These are phyloP conservation scores for Fusarium zealandicum DNA, from an alignment of 2,329 filamentous ascomycete species.

Conservation along the genomic window DNA sequence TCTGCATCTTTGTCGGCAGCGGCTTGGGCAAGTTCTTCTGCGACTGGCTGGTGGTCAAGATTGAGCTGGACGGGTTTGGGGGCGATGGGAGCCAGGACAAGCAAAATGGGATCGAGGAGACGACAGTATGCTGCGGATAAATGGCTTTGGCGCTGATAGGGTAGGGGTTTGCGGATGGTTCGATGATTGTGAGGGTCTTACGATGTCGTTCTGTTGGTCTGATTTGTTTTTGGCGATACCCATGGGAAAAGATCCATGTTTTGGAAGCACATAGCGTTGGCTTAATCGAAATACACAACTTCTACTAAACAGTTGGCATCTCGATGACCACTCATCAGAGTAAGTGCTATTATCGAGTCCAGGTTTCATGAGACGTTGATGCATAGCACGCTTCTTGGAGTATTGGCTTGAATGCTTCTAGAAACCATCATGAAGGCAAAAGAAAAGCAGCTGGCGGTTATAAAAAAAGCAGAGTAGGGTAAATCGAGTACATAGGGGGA, in stretches of 20 bases:
- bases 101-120: constrained; percentile 51
- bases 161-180: neutral
- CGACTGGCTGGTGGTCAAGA: constrained; percentile 58
- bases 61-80: constrained; percentile 45
- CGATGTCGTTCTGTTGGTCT: neutral
- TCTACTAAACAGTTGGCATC: neutral
- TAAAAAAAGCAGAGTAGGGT: too few species aligned
- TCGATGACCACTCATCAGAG: too few species aligned
- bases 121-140: constrained; percentile 56
- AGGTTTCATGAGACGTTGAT: too few species aligned
- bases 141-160: too few species aligned
- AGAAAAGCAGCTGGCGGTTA: too few species aligned
- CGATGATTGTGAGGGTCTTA: neutral
- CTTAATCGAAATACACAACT: neutral
- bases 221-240: constrained; percentile 29
- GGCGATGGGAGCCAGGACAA: constrained; percentile 34
- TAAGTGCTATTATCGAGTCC: too few species aligned
- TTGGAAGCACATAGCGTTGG: neutral
- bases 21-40: constrained; percentile 62
- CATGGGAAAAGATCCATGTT: neutral
- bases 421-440: too few species aligned
- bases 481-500: too few species aligned
- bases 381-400: too few species aligned
- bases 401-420: too few species aligned
- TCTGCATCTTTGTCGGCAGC: constrained; percentile 71